These are phyloP conservation scores for Phytophthora fragariaefolia DNA, from an alignment of 352 stramenopile species.

Conservation along the genomic window DNA sequence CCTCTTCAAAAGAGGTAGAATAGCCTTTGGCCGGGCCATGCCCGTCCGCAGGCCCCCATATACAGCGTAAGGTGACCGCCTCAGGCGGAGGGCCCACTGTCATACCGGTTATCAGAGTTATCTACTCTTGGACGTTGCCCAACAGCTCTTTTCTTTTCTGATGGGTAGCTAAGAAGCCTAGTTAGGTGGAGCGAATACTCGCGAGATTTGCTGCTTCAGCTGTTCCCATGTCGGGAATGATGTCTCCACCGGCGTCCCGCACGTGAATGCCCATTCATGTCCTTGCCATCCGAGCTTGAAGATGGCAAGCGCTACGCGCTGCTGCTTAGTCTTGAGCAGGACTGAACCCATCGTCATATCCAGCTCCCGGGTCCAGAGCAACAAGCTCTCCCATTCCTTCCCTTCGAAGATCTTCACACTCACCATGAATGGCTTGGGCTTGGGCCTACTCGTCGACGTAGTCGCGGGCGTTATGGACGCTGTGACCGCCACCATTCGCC, in stretches of 20 bases:
- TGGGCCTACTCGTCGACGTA: no score
- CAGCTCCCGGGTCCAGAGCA: slow-evolving; percentile 23
- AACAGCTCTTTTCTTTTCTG: slow-evolving; percentile 7
- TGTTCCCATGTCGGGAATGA: slow-evolving; percentile 14
- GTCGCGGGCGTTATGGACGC: no score
- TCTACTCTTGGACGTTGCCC: slow-evolving; percentile 12
- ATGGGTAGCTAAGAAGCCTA: background rate
- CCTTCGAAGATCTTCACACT: no score
- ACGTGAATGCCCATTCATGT: slow-evolving; percentile 28
- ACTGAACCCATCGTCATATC: slow-evolving; percentile 26
- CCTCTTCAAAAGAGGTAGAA: slow-evolving; percentile 1
- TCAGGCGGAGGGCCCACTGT: slow-evolving; percentile 1
- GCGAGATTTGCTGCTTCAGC: slow-evolving; percentile 10
- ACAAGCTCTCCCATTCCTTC: slow-evolving; percentile 24
- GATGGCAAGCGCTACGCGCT: slow-evolving; percentile 19
- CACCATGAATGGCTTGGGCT: no score
- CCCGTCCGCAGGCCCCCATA: slow-evolving; percentile 12
- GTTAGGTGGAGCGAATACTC: slow-evolving; percentile 12
- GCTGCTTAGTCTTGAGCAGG: slow-evolving; percentile 11
- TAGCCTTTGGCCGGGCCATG: background rate
- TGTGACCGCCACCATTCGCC: no score
- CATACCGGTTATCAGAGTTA: slow-evolving; percentile 14
- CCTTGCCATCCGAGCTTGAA: slow-evolving; percentile 26
- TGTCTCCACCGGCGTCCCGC: slow-evolving; percentile 1
- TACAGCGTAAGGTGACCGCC: slow-evolving; percentile 8